Percentiles rank a stretch among this genome's conserved stretches.
These are phyloP conservation scores for Apiotrichum sp. DNA, from an alignment of 1,284 basidiomycete species.

Conservation along the genomic window DNA sequence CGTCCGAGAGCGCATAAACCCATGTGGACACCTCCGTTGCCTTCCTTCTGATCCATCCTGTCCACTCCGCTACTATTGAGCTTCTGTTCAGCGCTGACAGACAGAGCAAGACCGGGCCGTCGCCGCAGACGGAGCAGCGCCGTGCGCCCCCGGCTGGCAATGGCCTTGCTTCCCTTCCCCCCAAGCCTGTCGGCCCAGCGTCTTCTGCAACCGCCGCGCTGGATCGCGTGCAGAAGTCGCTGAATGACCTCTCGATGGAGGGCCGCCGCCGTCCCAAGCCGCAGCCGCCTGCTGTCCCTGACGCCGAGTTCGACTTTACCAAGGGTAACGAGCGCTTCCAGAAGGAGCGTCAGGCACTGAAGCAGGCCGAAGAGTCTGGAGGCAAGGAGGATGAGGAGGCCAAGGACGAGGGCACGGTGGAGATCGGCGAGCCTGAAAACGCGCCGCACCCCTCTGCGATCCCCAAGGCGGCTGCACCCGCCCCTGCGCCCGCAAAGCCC, in stretches of 20 bases:
- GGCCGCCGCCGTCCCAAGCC: conserved; percentile 16
- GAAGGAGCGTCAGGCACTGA: conserved; percentile 29
- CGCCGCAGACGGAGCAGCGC: background rate
- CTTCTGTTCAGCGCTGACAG: background rate
- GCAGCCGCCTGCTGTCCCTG: conserved; percentile 32
- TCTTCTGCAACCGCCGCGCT: conserved; percentile 32
- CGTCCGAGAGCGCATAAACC: conserved; percentile 45
- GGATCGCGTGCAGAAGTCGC: conserved; percentile 37
- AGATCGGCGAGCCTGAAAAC: conserved; percentile 22
- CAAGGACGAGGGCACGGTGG: conserved; percentile 4
- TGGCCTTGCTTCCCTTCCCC: conserved; percentile 8
- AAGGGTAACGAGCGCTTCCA: conserved; percentile 35
- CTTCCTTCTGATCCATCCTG: conserved; percentile 41
- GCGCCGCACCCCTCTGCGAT: conserved; percentile 30
- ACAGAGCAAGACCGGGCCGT: conserved; percentile 11
- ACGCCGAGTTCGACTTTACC: conserved; percentile 42
- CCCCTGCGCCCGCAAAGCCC: conserved; percentile 2
- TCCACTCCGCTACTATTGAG: background rate
- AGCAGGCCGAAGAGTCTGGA: conserved; percentile 5
- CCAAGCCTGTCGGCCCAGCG: conserved; percentile 27
- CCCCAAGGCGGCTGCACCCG: conserved; percentile 5
- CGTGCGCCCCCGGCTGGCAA: background rate
- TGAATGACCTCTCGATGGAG: conserved; percentile 30
- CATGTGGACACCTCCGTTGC: conserved; percentile 47
- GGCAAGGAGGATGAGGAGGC: conserved; percentile 1